phyloP scores from a whole-genome alignment of 176 grass and related monocot species.

The Oryza punctata region DNA sequence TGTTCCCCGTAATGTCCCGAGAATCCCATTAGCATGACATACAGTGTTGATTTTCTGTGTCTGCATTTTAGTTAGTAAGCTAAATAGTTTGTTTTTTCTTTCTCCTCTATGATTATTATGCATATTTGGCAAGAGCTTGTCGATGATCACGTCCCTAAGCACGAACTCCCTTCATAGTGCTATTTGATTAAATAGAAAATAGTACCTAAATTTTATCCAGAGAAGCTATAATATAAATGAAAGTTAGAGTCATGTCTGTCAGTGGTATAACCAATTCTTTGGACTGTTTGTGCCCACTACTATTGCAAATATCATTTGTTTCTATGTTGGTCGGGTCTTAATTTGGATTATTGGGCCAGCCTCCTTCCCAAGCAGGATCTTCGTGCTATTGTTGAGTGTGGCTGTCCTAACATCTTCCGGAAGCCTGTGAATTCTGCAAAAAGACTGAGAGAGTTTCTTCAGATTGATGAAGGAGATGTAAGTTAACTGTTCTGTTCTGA shows the following conservation, averaged over 20 bases:
- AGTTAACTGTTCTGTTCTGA: constrained; percentile 32
- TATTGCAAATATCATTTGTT: constrained; percentile 9
- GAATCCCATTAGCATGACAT: neutral
- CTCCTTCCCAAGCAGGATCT: constrained; percentile 75
- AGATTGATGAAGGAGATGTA: constrained; percentile 83
- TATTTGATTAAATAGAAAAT: neutral
- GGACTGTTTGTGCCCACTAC: neutral
- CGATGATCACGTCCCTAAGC: neutral
- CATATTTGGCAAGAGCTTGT: neutral
- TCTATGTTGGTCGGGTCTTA: constrained; percentile 36
- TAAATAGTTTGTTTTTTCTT: neutral
- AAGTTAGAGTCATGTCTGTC: neutral
- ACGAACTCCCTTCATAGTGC: neutral
- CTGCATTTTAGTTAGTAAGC: neutral
- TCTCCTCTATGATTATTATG: neutral
- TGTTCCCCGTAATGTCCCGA: neutral
- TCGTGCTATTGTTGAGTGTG: constrained; percentile 59
- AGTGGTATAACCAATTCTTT: neutral
- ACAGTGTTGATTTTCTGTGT: neutral
- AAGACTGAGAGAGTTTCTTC: constrained; percentile 71
- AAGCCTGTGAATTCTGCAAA: constrained; percentile 89
- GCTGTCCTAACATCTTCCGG: constrained; percentile 75
- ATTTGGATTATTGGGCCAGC: constrained; percentile 46
- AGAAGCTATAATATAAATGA: neutral
- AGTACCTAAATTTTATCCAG: neutral